Base-by-base conservation (phyloP, 805 yeast genomes). In the Cyberlindnera petersonii region DNA sequence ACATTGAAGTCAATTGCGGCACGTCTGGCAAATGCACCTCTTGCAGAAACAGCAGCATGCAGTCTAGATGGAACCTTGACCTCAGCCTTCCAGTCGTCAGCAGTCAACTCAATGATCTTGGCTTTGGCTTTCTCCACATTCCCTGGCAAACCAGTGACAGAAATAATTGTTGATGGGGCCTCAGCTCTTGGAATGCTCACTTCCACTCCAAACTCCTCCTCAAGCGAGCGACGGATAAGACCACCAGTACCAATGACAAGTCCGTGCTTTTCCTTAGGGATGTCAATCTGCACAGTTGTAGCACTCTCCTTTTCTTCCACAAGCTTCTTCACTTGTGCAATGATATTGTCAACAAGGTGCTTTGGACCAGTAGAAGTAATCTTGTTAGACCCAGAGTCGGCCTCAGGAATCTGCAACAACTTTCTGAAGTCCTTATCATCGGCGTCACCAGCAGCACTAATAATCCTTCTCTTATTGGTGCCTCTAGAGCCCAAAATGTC, bases 211-310 rank as follows among this genome's bases (percentile, higher is more conserved):
- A 72, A 85, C 53, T 82, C 86, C 13, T 74, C 67, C 65, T 87
- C 91, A 47, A 87, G 61, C 9, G 75, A 68, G 50, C 82, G 82
- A 63, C 91, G 86, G 42, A 74, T 72, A 10, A 77, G 55, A 31
- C 98, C 97, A 42, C 79, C 78, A 26, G 87, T 79, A 27, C 98
- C 98, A 60, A 91, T 77, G 36, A 91, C 56, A 9, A 77, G 70
- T 52, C 86, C 75, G 53, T 86, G 91, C 56, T 81, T 82, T 43
- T 78, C 82, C 57, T 78, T 77, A 28, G 93, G 77, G 52, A 91
- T 69, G 13, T 69, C 77, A 41, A 72, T 51, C 26, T 67, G 71
- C 47, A 70, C 81, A 27, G 68, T 63, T 35, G 72, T 65, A 34
- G 79, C 64, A 37, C 76, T 77, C 59, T 86, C 87, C 47, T 75